Percentiles rank a stretch among this genome's conserved stretches.
phyloP scores from a whole-genome alignment of 2,329 filamentous ascomycete species.

The Sarocladiaceae sp. region DNA sequence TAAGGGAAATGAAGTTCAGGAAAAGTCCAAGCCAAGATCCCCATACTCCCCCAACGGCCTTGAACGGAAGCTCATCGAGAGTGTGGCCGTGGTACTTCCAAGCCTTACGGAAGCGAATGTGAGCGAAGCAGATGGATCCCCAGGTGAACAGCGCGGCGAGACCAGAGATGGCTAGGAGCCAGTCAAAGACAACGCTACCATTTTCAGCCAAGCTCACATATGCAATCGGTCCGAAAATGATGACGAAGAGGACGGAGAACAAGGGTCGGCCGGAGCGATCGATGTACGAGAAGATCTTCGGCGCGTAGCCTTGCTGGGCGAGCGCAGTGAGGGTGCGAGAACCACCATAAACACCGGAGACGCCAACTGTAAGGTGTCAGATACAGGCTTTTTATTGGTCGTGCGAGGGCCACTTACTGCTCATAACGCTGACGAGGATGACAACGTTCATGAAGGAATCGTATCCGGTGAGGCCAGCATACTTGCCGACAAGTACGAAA shows the following conservation, averaged over 20 bases:
- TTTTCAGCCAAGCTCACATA: conserved; percentile 38
- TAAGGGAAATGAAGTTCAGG: conserved; percentile 51
- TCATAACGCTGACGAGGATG: conserved; percentile 44
- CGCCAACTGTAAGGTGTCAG: conserved; percentile 35
- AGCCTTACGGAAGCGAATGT: conserved; percentile 60
- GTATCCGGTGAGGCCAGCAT: conserved; percentile 39
- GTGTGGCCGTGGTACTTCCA: conserved; percentile 56
- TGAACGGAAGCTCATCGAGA: conserved; percentile 64
- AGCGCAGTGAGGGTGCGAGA: conserved; percentile 49
- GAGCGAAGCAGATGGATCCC: conserved; percentile 59
- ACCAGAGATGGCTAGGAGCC: conserved; percentile 59
- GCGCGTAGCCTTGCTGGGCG: conserved; percentile 46
- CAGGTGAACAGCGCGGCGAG: conserved; percentile 60
- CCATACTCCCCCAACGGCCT: conserved; percentile 53
- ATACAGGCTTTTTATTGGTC: not conserved
- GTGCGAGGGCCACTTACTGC: not conserved
- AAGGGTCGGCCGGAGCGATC: conserved; percentile 47
- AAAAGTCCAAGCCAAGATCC: conserved; percentile 61
- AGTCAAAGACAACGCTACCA: conserved; percentile 52
- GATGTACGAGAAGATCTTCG: conserved; percentile 45
- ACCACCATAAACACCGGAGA: conserved; percentile 47
- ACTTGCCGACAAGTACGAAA: conserved; percentile 43
- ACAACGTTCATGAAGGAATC: conserved; percentile 48
- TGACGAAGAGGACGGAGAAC: conserved; percentile 34
- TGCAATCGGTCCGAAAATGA: conserved; percentile 39